These are phyloP conservation scores for Eucalyptus brandiana DNA, from an alignment of 345 rosid genomes.

Conservation along the genomic window DNA sequence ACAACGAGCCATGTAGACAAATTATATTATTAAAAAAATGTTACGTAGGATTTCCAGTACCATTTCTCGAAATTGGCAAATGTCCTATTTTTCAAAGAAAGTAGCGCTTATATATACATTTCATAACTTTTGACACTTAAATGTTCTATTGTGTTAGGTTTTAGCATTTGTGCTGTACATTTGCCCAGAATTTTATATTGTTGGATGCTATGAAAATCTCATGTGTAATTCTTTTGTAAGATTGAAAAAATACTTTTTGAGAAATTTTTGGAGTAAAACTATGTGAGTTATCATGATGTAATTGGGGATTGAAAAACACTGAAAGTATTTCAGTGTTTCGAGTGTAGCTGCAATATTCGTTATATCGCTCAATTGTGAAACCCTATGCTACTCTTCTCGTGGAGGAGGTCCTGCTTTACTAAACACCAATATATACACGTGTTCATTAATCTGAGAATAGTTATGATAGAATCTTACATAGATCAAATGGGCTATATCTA, in stretches of 20 bases:
- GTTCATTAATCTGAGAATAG: background rate
- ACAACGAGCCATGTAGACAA: too few relatives aligned
- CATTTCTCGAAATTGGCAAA: too few relatives aligned
- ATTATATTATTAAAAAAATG: too few relatives aligned
- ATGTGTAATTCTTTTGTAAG: background rate
- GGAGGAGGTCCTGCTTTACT: background rate
- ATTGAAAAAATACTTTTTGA: too few relatives aligned
- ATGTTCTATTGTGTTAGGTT: accelerated
- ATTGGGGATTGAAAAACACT: background rate
- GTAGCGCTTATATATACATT: accelerated
- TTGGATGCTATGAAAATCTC: background rate
- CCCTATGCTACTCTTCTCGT: background rate
- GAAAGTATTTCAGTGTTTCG: too few relatives aligned
- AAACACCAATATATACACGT: background rate
- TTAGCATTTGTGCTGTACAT: too few relatives aligned
- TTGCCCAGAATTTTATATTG: too few relatives aligned
- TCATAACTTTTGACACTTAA: too few relatives aligned
- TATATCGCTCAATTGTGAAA: too few relatives aligned
- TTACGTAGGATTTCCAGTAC: too few relatives aligned
- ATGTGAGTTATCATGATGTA: background rate
- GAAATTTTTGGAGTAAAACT: background rate
- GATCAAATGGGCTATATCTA: background rate
- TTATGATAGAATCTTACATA: background rate
- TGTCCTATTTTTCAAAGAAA: too few relatives aligned
- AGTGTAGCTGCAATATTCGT: too few relatives aligned